Base-by-base conservation (phyloP, 148 eudicot species). In the Euryodendron excelsum region DNA sequence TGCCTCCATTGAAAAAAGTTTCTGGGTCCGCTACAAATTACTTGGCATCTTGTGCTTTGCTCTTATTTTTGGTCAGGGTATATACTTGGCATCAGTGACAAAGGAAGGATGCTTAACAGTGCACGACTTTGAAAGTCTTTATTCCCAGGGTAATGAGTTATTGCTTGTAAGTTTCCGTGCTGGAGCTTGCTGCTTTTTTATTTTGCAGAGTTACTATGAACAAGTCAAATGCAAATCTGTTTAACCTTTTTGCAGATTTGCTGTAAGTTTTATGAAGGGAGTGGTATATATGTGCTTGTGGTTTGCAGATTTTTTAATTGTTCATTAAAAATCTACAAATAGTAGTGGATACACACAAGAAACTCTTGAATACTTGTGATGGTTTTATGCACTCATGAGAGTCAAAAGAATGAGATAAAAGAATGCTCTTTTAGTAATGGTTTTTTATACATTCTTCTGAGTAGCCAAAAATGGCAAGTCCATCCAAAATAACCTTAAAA, bases 31-130 rank as follows among this genome's bases (percentile, higher is more conserved):
- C n/a, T n/a, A n/a, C n/a, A n/a, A n/a, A n/a, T n/a, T n/a, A 12
- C 66, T 53, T 37, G 1, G 27, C 11, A 20, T 58, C 44, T 5
- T 23, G 0, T 74, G 18, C 39, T 27, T 27, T 68, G 36, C 15
- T 66, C 34, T 30, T 60, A 25, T 66, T 33, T 76, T 73, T 56
- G n/a, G 21, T 44, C 83, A 95, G 98, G 98, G 98, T 72, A 84
- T 89, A 55, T 95, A 91, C 82, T 73, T 95, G 72, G 97, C 96
- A 72, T 87, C 97, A n/a, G 98, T 88, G 76, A 93, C 97, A 70
- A 90, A 85, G 87, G 81, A 86, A 82, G 98, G 97, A 44, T 95
- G 97, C 86, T 89, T 95, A 80, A 89, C 85, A 82, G 92, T 93
- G 73, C 92, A 91, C 76, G 97, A 93, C 77, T 95, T 84, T 85